Evolutionary conservation across 495 filamentous ascomycete genomes (phyloP).

Genomic region (Barbatosphaeria neglecta): DNA sequence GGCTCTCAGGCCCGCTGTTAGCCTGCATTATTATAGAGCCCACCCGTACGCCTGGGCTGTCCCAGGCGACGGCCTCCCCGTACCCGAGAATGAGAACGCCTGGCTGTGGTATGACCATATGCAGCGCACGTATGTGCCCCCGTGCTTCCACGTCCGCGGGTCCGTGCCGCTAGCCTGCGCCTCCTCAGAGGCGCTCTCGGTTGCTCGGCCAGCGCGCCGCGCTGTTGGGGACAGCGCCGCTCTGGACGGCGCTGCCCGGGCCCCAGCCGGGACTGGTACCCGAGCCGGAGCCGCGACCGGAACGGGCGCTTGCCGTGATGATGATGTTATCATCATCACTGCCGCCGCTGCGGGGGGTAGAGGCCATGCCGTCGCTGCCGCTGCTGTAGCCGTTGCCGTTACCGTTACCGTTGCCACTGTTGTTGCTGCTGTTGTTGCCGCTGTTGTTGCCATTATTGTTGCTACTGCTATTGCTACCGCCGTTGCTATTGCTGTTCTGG

Average conservation of each 20-base stretch:
- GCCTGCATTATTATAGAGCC: too few species aligned
- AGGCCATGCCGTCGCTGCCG: neutral
- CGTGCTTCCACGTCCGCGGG: too few species aligned
- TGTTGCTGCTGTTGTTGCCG: neutral
- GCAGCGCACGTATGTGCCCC: neutral
- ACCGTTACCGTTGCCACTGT: neutral
- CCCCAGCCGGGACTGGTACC: too few species aligned
- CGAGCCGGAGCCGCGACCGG: neutral
- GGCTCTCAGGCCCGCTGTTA: too few species aligned
- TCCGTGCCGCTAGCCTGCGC: too few species aligned
- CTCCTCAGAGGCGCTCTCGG: neutral
- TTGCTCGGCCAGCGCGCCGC: neutral
- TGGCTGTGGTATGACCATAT: too few species aligned
- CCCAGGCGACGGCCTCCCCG: too few species aligned
- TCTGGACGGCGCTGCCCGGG: too few species aligned
- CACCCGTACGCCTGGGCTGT: too few species aligned
- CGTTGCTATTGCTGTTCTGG: slow-evolving; percentile 5
- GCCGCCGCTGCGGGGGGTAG: neutral
- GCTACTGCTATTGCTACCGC: neutral
- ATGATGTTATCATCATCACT: neutral
- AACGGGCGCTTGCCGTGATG: neutral
- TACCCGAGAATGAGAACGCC: too few species aligned
- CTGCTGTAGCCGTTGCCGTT: neutral
- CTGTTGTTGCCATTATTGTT: neutral
- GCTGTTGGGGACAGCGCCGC: too few species aligned